Conservation (phyloP, 257 asterid genomes). For the Lycium barbarum region DNA sequence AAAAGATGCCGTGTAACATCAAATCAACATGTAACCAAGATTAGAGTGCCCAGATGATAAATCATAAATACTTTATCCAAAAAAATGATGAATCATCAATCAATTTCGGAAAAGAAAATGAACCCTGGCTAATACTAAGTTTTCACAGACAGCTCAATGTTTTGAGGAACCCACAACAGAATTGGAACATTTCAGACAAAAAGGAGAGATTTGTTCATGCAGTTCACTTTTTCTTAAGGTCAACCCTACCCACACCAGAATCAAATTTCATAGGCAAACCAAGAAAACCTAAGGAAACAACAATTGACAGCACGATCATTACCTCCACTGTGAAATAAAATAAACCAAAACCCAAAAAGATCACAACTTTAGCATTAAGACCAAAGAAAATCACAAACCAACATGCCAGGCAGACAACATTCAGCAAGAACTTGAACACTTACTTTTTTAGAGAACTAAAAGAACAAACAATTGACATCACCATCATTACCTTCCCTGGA, state of each 20-base stretch:
- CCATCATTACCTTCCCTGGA: not conserved
- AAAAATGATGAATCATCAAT: not conserved
- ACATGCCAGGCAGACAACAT: not conserved
- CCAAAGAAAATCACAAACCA: not conserved
- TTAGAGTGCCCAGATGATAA: not conserved
- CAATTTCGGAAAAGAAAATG: not conserved
- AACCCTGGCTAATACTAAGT: not conserved
- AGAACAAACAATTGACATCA: not conserved
- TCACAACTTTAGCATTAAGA: slow-evolving; percentile 20
- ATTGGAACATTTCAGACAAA: not conserved
- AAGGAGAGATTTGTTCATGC: not conserved
- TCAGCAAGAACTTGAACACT: not conserved
- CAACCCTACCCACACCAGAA: not conserved
- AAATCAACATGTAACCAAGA: not conserved
- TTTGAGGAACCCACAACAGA: not conserved
- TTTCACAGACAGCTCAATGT: not conserved
- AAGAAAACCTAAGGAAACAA: not conserved
- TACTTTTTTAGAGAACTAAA: not conserved
- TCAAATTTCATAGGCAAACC: slow-evolving; percentile 17
- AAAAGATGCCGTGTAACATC: not conserved
- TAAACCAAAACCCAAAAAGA: slow-evolving; percentile 23
- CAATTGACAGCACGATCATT: slow-evolving; percentile 1
- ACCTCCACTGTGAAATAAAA: not conserved
- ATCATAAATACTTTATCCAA: not conserved
- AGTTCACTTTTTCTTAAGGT: not conserved